Percentiles rank a stretch among this genome's conserved stretches.
Conservation (phyloP, 257 asterid genomes). For the Linaria vulgaris region DNA sequence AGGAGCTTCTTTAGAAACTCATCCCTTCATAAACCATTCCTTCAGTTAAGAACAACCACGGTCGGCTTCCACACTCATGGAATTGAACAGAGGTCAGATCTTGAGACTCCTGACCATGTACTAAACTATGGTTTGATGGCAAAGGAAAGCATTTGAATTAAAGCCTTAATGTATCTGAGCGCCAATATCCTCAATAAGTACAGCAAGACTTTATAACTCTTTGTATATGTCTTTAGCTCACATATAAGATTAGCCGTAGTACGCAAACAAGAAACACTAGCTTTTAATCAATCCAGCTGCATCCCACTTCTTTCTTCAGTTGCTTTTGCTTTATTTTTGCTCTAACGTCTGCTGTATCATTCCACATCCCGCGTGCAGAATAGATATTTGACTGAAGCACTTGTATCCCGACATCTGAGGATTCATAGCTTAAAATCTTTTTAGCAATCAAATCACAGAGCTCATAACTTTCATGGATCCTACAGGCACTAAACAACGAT, state of each 20-base stretch:
- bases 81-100: neutral
- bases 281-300: constrained; percentile 68
- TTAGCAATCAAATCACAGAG: constrained; percentile 41
- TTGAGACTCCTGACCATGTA: neutral
- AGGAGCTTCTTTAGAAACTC: neutral
- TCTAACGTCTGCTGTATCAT: constrained; percentile 52
- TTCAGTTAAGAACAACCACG: neutral
- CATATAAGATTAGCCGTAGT: constrained; percentile 42
- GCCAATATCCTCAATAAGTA: constrained; percentile 34
- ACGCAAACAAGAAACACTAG: constrained; percentile 39
- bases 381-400: constrained; percentile 59
- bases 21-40: constrained; percentile 1
- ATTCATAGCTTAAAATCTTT: constrained; percentile 32
- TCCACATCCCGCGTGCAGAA: constrained; percentile 71
- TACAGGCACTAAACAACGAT: constrained; percentile 65
- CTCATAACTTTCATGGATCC: constrained; percentile 51
- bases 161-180: constrained; percentile 10
- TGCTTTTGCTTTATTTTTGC: constrained; percentile 36
- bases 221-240: constrained; percentile 26
- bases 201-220: constrained; percentile 34
- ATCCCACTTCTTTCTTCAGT: constrained; percentile 52
- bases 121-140: neutral
- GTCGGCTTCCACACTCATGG: neutral
- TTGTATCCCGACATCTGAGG: constrained; percentile 48
- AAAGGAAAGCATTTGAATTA: neutral